Base-by-base conservation (phyloP, 331 rosid genomes). In the Rhamnella rubrinervis region DNA sequence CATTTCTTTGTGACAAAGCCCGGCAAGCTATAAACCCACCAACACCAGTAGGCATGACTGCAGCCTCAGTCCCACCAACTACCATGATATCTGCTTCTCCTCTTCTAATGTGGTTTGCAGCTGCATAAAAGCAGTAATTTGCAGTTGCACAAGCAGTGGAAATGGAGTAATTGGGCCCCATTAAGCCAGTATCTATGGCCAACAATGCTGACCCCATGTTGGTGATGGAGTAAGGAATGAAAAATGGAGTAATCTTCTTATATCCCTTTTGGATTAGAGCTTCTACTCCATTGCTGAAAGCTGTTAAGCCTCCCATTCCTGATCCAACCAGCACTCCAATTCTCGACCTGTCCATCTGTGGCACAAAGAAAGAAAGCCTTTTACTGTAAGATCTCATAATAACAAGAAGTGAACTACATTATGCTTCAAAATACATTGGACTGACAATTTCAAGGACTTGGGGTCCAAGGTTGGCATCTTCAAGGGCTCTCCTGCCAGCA, bases 11-110 rank as follows among this genome's bases (percentile, higher is more conserved):
- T 55, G 90, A 88, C 79, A 88, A 72, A 51, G 93, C 90, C 73
- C 93, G 80, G 82, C 90, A 88, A 60, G 93, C 93, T 59, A 88
- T 79, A 55, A 88, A 85, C 18, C 93, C 93, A 19, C 86, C 88
- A 57, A 88, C 71, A 65, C 90, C 90, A 21, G 75, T 63, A 21
- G 93, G 88, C 38, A 67, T 71, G 64, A 88, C 74, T 55, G 90
- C 84, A 63, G 93, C 90, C 53, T 85, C 93, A 55, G 90, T 83
- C 41, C 90, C 93, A 51, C 93, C 93, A 79, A 68, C 86, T 58
- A 85, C 80, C 88, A 88, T 85, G 16, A 88, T 78, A 77, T 88
- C 93, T 17, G 90, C 93, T 65, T 88, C 93, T 21, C 93, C 93
- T 75, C 85, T 85, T 75, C 88, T 72, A 39, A 88, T 85, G 76